Conservation (phyloP, 2,329 filamentous ascomycete genomes). For the Aspergillus candidus region DNA sequence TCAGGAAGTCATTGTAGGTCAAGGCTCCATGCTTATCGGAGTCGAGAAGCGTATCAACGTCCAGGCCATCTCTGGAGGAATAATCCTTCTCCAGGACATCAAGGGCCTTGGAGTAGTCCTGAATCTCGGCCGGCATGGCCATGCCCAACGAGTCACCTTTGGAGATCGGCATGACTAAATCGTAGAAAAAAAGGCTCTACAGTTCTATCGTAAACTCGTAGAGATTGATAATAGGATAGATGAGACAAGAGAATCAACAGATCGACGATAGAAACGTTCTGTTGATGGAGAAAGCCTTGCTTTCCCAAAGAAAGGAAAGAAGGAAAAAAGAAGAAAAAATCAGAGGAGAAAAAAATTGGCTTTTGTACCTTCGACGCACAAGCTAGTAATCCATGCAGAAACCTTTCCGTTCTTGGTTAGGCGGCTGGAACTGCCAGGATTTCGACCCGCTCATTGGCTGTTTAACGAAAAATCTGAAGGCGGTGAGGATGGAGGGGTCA, state of each 20-base stretch:
- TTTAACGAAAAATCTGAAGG: conserved; percentile 24
- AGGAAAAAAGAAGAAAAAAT: conserved; percentile 36
- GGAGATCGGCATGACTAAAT: conserved; percentile 61
- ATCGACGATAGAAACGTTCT: conserved; percentile 40
- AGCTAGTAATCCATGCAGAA: conserved; percentile 12
- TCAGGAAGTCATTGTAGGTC: conserved; percentile 97
- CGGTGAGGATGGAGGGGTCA: conserved; percentile 17
- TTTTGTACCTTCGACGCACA: conserved; percentile 25
- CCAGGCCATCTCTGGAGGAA: conserved; percentile 73
- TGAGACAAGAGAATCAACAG: conserved; percentile 38
- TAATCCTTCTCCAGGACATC: conserved; percentile 75
- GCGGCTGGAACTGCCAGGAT: conserved; percentile 8
- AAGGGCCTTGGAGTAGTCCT: conserved; percentile 69
- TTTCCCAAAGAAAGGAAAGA: conserved; percentile 52
- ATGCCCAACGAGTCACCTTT: conserved; percentile 57
- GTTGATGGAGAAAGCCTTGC: conserved; percentile 56
- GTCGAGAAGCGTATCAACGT: conserved; percentile 80
- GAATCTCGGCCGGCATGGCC: conserved; percentile 49
- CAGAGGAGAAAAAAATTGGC: conserved; percentile 25
- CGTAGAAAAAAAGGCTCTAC: conserved; percentile 26
- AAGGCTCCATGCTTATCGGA: conserved; percentile 86
- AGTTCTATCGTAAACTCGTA: conserved; percentile 20
- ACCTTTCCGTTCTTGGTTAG: conserved; percentile 19
- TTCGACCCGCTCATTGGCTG: conserved; percentile 18
- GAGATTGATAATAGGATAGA: conserved; percentile 13